Evolutionary conservation across 1,284 basidiomycete species (phyloP), one percentile per base, ranked within the genome.

Genomic region (Gymnopus androsaceus): DNA sequence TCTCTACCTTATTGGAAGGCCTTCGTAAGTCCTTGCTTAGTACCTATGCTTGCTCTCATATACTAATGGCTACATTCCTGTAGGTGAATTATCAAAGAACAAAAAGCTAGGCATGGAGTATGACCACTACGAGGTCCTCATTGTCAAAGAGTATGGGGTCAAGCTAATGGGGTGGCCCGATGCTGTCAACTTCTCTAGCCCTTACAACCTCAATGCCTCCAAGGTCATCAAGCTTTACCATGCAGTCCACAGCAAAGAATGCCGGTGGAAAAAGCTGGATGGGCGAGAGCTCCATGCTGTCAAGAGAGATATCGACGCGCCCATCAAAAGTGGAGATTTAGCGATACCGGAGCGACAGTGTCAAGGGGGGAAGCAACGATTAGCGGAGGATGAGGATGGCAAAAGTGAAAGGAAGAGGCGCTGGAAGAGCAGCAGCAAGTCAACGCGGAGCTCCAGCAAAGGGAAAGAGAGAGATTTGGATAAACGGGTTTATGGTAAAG

Each of bases 21-120:
- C 51, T 52, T 52, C 51, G 51, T 52, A 44, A 31, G 51, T 33
- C 21, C 21, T 44, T 19, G 21, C 23, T 25, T 51, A 25, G 8
- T 38, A 23, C 23, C n/a, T 7, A 15, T n/a, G 17, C n/a, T 11
- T 19, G 36, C 11, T 25, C 6, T 7, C 5, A 21, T 31, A 5
- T 17, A 19, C 40, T 5, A 8, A n/a, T n/a, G n/a, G n/a, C n/a
- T n/a, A n/a, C n/a, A 7, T 30, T 40, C 25, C 27, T 37, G 7
- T 25, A 52, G 51, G 40, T 17, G 51, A 52, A 14, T 14, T 52
- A 6, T 42, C 51, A 2, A 23, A 25, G 12, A 42, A 42, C 9
- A 12, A 37, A 4, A 28, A 28, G 3, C 15, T 52, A 3, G 31
- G 19, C 51, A 52, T 52, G 40, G 40, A 52, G 14, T 52, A 42